Evolutionary conservation across 163 green algal genomes (phyloP), one percentile per base, ranked within the genome.

Genomic region (Smithsoniella earleae): DNA sequence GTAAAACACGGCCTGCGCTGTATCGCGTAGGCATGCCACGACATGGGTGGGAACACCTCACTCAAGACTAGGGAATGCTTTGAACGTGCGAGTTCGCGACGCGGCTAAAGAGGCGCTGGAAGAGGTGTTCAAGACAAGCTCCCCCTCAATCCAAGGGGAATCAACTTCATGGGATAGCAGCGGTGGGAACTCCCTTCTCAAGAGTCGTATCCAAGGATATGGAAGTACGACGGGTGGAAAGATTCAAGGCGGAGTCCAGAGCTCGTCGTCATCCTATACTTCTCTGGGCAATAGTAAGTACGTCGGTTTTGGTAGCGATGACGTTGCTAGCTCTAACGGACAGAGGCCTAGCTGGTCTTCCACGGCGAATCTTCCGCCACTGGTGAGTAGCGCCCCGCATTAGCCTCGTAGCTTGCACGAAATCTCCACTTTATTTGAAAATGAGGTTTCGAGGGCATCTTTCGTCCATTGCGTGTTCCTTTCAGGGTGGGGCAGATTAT

Each of bases 71-170:
- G 58, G 58, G 30, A 69, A 69, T 33, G 20, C 58, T 5, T 36
- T 69, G 27, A 69, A 69, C 58, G 16, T 69, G 27, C 20, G 58
- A 4, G 58, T 69, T 33, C 58, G 58, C n/a, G 58, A 69, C 22
- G 58, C 58, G n/a, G 58, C 58, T 16, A 69, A 69, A 13, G 58
- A 69, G 58, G 43, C 58, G 5, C 58, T 69, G n/a, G 58, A 69
- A 30, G 58, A 69, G 58, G 58, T 69, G 5, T 69, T 69, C 58
- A 30, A 34, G 16, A 31, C 34, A 16, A 43, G 30, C 34, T 30
- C 58, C 6, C 27, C 58, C 58, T 13, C 58, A 30, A 49, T 13
- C 40, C 13, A 10, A 49, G n/a, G n/a, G n/a, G n/a, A n/a, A n/a
- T n/a, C n/a, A n/a, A n/a, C n/a, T 49, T 49, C 40, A 49, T 49